A percentile compares a stretch with the other conserved stretches of the same genome.
These are phyloP conservation scores for Tylopilus orsonianus DNA, from an alignment of 1,284 basidiomycete genomes.

Conservation along the genomic window DNA sequence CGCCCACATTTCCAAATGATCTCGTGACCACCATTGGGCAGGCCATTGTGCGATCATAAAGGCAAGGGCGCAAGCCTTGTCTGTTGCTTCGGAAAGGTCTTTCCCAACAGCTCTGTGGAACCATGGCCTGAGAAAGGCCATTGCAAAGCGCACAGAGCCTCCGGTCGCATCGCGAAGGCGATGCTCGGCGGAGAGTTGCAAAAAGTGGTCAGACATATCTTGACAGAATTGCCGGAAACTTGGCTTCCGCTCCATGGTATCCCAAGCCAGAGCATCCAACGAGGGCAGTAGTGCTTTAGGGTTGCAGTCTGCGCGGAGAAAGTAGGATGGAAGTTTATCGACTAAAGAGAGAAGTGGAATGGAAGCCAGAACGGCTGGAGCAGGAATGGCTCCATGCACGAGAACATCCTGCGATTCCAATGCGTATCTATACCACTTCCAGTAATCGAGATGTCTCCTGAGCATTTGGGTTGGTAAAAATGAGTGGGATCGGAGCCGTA, in stretches of 20 bases:
- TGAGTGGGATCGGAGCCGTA: neutral
- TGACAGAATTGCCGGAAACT: constrained; percentile 70
- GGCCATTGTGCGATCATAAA: constrained; percentile 68
- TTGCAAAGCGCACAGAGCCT: constrained; percentile 63
- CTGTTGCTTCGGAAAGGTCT: constrained; percentile 49
- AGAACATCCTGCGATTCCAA: constrained; percentile 74
- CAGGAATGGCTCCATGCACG: constrained; percentile 65
- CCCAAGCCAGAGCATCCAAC: constrained; percentile 56
- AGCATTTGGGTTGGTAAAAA: constrained; percentile 6
- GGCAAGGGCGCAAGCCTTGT: constrained; percentile 52
- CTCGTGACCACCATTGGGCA: constrained; percentile 59
- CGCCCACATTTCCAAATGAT: constrained; percentile 58
- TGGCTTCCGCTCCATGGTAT: constrained; percentile 55
- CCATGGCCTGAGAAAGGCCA: constrained; percentile 66
- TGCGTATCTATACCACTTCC: constrained; percentile 73
- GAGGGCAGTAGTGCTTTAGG: constrained; percentile 38
- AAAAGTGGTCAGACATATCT: constrained; percentile 61
- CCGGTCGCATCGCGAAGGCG: constrained; percentile 64
- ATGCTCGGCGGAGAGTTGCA: constrained; percentile 49
- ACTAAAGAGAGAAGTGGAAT: constrained; percentile 64
- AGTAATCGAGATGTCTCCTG: constrained; percentile 63
- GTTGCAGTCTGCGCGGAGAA: constrained; percentile 45
- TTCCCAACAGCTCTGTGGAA: constrained; percentile 52
- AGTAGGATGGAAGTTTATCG: constrained; percentile 68
- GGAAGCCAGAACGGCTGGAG: constrained; percentile 62